Evolutionary conservation across 305 asterid genomes (phyloP), one percentile per base, ranked within the genome.

Genomic region (Ajuga reptans): DNA sequence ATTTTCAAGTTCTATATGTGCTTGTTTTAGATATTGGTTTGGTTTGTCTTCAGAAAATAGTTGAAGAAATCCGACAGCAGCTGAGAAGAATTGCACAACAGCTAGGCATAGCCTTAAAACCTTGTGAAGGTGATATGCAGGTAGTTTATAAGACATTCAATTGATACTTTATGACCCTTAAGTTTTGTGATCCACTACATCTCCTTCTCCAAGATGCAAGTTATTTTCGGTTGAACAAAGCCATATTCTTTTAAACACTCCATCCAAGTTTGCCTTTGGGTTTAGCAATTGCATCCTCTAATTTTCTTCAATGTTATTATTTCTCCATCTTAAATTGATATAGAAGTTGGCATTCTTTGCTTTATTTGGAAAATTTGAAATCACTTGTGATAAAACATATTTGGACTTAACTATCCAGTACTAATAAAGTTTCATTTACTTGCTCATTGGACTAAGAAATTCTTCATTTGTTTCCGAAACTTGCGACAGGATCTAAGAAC

Each of bases 81-180:
- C 80, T 93, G 80, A 85, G 86, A 84, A 87, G 88, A 77, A 84
- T 86, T 74, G 87, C 84, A 9, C 97, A 78, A 72, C 85, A 93
- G n/a, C 72, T 93, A 62, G 99, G 99, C 74, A 78, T 91, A 46
- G 77, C 79, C 76, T 53, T 91, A 71, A 87, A 91, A 80, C 84
- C 97, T 64, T 87, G 97, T 54, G 96, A 91, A 72, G 84, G 89
- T 46, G 93, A 91, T 75, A 75, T 84, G 81, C 82, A 83, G 89
- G 98, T 83, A 72, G 75, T 69, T 64, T 16, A 60, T 21, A 12
- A 31, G 4, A 31, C 68, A 46, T 64, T 66, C 18, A 47, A 49
- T 42, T 47, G 33, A 59, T 63, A 9, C 4, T 57, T 68, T 73
- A 14, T 45, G 12, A 6, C 45, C 17, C 54, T n/a, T 16, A 59